Base-by-base conservation (phyloP, 768 basidiomycete species). In the Strobilomyces confusus region DNA sequence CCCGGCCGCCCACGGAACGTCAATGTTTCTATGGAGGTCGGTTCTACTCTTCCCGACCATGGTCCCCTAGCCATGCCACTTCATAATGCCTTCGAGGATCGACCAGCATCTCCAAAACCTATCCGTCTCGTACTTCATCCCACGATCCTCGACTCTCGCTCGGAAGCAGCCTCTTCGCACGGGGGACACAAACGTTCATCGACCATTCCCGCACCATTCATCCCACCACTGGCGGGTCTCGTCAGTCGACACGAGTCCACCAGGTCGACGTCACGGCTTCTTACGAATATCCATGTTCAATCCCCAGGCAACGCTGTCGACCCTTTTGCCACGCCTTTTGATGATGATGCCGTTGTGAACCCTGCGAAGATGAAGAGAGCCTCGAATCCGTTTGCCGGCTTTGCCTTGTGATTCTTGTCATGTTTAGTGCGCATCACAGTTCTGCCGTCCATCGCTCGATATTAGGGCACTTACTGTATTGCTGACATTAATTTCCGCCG, bases 271-370 rank as follows among this genome's bases (percentile, higher is more conserved):
- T 77, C 77, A 46, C 70, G 76, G 38, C 69, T 77, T 52, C 68
- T 77, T 57, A 77, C 78, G 49, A 63, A 73, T 23, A 73, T 71
- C 22, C 68, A 77, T 60, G 72, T 74, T 19, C 72, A 73, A 55
- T 66, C 73, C 58, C 71, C 77, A 46, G 52, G 55, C 46, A 61
- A 54, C 14, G 29, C 55, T 43, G 56, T 63, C 43, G 67, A 81
- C 63, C 88, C 88, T 48, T 90, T 90, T 63, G 78, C 80, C 52
- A 89, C 87, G 47, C 88, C 89, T 9, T 90, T 90, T 68, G 89
- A 90, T 66, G 87, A 89, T 63, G 86, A 87, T 64, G 75, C 80
- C 52, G 67, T 74, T 33, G 63, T 59, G 44, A 58, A 58, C 34
- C 63, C 70, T 14, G 51, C 57, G 4, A 66, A 61, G 58, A 63